These are phyloP conservation scores for Fusarium xyrophilum DNA, from an alignment of 2,329 filamentous ascomycete genomes.

Conservation along the genomic window DNA sequence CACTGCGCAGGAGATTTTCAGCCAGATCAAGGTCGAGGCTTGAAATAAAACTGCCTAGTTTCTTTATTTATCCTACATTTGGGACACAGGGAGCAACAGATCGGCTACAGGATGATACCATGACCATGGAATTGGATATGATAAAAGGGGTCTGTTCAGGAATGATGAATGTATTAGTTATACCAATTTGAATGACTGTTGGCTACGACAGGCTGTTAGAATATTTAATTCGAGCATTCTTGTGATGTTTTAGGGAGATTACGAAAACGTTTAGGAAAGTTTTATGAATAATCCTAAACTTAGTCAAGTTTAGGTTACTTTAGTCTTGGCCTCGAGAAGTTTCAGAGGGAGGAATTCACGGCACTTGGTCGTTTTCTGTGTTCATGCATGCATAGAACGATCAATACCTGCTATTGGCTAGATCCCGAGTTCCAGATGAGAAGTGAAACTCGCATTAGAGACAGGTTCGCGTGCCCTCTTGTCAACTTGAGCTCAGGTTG, in stretches of 20 bases:
- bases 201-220: not conserved
- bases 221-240: not conserved
- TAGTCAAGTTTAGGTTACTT: not conserved
- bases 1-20: slow-evolving; percentile 74
- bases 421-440: not conserved
- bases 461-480: slow-evolving; percentile 23
- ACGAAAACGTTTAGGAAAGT: not conserved
- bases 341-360: not conserved
- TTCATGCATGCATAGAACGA: not conserved
- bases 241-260: not conserved
- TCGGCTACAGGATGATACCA: slow-evolving; percentile 24
- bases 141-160: slow-evolving; percentile 4
- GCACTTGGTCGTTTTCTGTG: not conserved
- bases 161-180: slow-evolving; percentile 18
- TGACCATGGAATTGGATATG: slow-evolving; percentile 20
- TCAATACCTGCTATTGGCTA: not conserved
- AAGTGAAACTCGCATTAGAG: not conserved
- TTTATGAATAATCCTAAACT: not conserved
- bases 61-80: slow-evolving; percentile 2
- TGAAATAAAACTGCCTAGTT: slow-evolving; percentile 14
- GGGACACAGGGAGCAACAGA: slow-evolving; percentile 23
- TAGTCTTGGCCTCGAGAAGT: not conserved
- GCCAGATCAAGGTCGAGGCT: slow-evolving; percentile 34
- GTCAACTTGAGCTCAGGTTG: not conserved
- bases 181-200: slow-evolving; percentile 37